Percentiles rank a stretch among this genome's conserved stretches.
These are phyloP conservation scores for Niveomyces coronatus DNA, from an alignment of 2,329 filamentous ascomycete species.

Conservation along the genomic window DNA sequence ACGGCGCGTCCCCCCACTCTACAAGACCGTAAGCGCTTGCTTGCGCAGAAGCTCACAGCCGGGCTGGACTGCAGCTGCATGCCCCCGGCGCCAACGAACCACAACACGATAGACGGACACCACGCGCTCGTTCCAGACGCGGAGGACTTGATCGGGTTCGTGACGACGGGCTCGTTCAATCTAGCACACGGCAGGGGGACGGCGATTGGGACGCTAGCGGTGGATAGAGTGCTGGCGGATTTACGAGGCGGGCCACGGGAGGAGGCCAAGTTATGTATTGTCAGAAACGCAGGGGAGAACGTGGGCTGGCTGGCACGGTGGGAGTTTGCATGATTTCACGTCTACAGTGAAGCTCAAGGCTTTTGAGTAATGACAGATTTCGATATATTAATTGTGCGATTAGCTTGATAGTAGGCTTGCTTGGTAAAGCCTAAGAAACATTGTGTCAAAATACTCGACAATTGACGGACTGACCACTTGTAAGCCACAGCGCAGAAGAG, in stretches of 20 bases:
- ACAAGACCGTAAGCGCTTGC: constrained; percentile 31
- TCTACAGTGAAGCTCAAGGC: too few species aligned
- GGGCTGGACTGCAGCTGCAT: constrained; percentile 19
- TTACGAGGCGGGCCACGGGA: constrained; percentile 21
- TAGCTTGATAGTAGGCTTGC: too few species aligned
- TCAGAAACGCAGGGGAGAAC: constrained; percentile 69
- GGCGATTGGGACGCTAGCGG: constrained; percentile 61
- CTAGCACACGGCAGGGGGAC: constrained; percentile 65
- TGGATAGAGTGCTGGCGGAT: constrained; percentile 41
- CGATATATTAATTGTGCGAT: too few species aligned
- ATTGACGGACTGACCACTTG: too few species aligned
- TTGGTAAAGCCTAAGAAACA: too few species aligned
- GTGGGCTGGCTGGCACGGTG: constrained; percentile 71
- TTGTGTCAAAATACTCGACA: too few species aligned
- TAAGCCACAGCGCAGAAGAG: too few species aligned
- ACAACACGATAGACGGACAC: constrained; percentile 38
- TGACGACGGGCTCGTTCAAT: constrained; percentile 78
- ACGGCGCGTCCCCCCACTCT: constrained; percentile 18
- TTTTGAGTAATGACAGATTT: too few species aligned
- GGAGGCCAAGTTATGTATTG: constrained; percentile 58
- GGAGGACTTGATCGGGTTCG: constrained; percentile 76
- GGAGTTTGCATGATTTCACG: constrained; percentile 57
- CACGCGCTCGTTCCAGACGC: constrained; percentile 63
- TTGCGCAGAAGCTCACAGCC: constrained; percentile 39
- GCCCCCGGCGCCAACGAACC: constrained; percentile 27